Evolutionary conservation across 2,329 filamentous ascomycete species (phyloP), one percentile per base, ranked within the genome.

Genomic region (Fusarium nematophilum): DNA sequence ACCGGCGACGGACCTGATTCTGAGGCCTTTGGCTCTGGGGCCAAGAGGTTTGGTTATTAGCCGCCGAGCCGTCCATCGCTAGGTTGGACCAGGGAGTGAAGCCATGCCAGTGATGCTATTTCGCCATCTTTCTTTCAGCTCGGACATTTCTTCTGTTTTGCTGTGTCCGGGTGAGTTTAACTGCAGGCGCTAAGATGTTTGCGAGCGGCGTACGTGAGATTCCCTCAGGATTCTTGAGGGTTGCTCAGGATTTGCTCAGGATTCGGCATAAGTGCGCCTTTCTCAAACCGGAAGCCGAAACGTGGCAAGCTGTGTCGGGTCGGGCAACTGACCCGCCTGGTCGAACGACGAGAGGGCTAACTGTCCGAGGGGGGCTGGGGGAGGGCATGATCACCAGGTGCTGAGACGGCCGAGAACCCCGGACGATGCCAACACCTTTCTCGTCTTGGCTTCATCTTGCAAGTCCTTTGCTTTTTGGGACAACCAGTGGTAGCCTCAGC

Each of bases 371-470:
- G 42, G 59, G 59, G 59, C 34, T 58, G 53, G 58, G n/a, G 15
- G 15, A 50, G 36, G 37, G 31, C 33, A 38, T 39, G 18, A n/a
- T 49, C 27, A 37, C 23, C 14, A 13, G 30, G 43, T 38, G 23
- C 40, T 44, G 44, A 42, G 37, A 56, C 57, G 45, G 17, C 44
- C 38, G 51, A 36, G 43, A 51, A 13, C 47, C 14, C 42, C 10
- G 11, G 31, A 23, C 14, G 26, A 48, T 33, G 59, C 54, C 59
- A 52, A 52, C 55, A 45, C 54, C 60, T 51, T 29, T 54, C 48
- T 47, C 42, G 43, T 48, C 49, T 65, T 65, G 59, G 54, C 58
- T 60, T 62, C 42, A 18, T 38, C 64, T 65, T 67, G 58, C 61
- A 37, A 44, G 34, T 57, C 43, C 48, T 37, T 27, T 44, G 52